phyloP scores from a whole-genome alignment of 176 grass and related monocot genomes.

The Aegilops umbellulata region DNA sequence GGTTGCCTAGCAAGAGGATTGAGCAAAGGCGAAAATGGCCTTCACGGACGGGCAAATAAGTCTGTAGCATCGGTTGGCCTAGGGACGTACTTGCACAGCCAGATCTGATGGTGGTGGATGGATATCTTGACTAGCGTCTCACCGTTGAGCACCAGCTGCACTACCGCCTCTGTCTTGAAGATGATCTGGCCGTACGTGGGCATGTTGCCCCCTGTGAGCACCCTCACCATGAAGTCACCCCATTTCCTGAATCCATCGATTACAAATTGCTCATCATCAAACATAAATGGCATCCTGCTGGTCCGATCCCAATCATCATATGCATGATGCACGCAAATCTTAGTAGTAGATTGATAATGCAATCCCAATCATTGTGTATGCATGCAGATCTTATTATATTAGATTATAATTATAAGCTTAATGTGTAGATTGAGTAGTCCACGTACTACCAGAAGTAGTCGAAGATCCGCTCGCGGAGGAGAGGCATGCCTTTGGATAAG shows the following conservation, averaged over 20 bases:
- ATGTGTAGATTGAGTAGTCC: background rate
- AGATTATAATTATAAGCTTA: background rate
- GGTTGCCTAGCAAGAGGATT: too few species aligned
- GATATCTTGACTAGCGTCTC: background rate
- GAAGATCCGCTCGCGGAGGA: slow-evolving; percentile 41
- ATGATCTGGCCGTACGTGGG: slow-evolving; percentile 42
- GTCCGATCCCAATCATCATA: too few species aligned
- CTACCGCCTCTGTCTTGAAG: slow-evolving; percentile 24
- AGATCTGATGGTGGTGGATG: slow-evolving; percentile 12
- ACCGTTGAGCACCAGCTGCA: slow-evolving; percentile 30
- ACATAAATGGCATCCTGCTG: too few species aligned
- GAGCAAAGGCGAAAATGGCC: too few species aligned
- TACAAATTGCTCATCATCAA: too few species aligned
- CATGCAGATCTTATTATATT: background rate
- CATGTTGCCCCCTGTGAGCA: background rate
- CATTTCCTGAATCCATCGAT: background rate
- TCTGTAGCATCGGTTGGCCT: background rate
- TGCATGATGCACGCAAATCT: background rate
- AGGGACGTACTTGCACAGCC: slow-evolving; percentile 39
- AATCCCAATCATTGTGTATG: background rate
- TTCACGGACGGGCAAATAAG: too few species aligned
- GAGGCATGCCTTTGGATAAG: slow-evolving; percentile 39
- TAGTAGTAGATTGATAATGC: too few species aligned
- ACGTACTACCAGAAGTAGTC: slow-evolving; percentile 57
- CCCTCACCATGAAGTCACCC: slow-evolving; percentile 33